A percentile compares a stretch with the other conserved stretches of the same genome.
These are phyloP conservation scores for Ganoderma leucocontextum DNA, from an alignment of 1,284 basidiomycete genomes.

Conservation along the genomic window DNA sequence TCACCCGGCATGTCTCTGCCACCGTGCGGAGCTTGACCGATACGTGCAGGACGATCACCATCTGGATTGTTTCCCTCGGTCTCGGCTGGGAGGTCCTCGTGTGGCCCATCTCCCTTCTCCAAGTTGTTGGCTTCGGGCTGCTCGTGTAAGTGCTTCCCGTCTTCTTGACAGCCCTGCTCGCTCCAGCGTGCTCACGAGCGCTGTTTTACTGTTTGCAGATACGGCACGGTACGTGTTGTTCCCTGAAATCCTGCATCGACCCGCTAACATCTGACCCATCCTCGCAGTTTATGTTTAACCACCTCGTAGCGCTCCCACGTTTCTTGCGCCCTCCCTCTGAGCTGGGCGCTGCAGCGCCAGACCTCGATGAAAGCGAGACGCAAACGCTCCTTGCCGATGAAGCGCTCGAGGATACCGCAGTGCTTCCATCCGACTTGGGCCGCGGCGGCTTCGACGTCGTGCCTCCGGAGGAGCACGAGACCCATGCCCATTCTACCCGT, in stretches of 20 bases:
- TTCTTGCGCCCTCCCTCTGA: conserved; percentile 57
- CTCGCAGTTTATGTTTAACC: conserved; percentile 75
- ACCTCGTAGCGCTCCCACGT: conserved; percentile 68
- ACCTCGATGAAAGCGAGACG: conserved; percentile 59
- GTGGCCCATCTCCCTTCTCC: conserved; percentile 86
- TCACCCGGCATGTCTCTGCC: conserved; percentile 90
- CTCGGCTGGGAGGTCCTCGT: conserved; percentile 94
- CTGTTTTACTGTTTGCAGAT: conserved; percentile 31
- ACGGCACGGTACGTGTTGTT: conserved; percentile 42
- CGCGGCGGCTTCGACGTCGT: conserved; percentile 77
- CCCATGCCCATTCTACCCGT: conserved; percentile 17
- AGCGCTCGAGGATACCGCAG: conserved; percentile 75
- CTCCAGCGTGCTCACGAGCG: conserved; percentile 7
- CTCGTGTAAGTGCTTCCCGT: conserved; percentile 76
- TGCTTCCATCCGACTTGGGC: conserved; percentile 76
- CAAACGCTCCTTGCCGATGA: conserved; percentile 50
- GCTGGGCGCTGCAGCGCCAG: conserved; percentile 35
- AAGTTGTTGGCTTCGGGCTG: conserved; percentile 89
- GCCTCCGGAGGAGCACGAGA: conserved; percentile 47
- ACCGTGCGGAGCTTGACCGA: conserved; percentile 93
- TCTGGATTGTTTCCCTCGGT: conserved; percentile 87
- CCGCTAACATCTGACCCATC: conserved; percentile 16
- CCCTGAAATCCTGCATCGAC: not conserved
- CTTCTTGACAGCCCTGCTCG: conserved; percentile 25
- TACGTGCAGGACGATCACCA: conserved; percentile 94